Base-by-base conservation (phyloP, 208 protist genomes). In the Novymonas esmeraldas region DNA sequence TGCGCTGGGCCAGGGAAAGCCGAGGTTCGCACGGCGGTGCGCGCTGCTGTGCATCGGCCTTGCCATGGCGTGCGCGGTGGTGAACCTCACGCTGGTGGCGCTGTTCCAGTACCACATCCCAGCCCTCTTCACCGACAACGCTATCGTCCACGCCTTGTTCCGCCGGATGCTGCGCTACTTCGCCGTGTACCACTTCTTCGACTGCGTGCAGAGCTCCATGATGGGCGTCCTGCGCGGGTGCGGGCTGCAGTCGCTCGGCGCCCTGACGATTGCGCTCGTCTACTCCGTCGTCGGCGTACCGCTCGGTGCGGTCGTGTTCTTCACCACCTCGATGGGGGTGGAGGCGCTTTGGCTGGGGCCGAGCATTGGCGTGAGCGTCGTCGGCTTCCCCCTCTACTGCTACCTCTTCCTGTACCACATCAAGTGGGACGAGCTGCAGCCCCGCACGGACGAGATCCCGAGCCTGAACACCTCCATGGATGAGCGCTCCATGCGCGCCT, bases 211-310 rank as follows among this genome's bases (percentile, higher is more conserved):
- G 64, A 92, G 86, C 52, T 82, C 70, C 67, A 88, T 95, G 81
- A 91, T 92, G 85, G 89, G 89, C 14, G 72, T 95, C 14, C 58
- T 95, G 54, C 84, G 86, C 18, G 86, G 84, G 7, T 93, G 85
- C 51, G 86, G 89, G 13, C 42, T 81, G 65, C 86, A 95, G 75
- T 50, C 72, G 10, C 66, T 89, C n/a, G 84, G 84, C 22, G 82
- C 84, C 11, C 22, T 89, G 33, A 50, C 74, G 24, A 88, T 95
- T 73, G 72, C 79, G 24, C 24, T 93, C 6, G 78, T 91, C n/a
- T 90, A 85, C 70, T 80, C 75, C 36, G 49, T 95, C n/a, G 64
- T 93, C 16, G 89, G 86, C 50, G 82, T 93, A 6, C 86, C 86
- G 14, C 54, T 91, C 0, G 86, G 89, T 18, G 42, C 81, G 10